Conservation (phyloP, 352 stramenopile species). For the Phytophthora brassicae region DNA sequence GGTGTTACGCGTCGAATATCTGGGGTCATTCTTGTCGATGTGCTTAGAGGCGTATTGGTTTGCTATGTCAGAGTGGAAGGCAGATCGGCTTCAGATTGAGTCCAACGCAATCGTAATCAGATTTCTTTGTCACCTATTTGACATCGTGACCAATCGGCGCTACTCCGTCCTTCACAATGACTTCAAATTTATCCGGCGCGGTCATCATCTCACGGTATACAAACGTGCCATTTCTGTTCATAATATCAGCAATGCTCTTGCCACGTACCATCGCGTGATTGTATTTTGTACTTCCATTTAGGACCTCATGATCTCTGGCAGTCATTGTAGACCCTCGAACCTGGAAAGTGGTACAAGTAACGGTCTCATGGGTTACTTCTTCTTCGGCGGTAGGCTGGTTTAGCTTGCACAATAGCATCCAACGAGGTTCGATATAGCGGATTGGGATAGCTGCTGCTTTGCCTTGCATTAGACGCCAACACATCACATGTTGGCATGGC, state of each 20-base stretch:
- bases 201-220: constrained; percentile 6
- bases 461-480: constrained; percentile 6
- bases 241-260: constrained; percentile 9
- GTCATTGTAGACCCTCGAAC: constrained; percentile 3
- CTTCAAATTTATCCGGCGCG: constrained; percentile 8
- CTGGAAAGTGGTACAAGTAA: constrained; percentile 6
- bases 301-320: neutral
- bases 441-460: neutral
- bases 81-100: too few species aligned
- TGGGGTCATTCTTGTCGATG: too few species aligned
- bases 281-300: constrained; percentile 7
- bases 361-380: neutral
- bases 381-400: constrained; percentile 8
- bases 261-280: neutral
- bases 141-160: constrained; percentile 5
- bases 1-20: too few species aligned
- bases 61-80: too few species aligned
- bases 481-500: constrained; percentile 13
- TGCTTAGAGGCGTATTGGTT: too few species aligned
- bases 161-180: constrained; percentile 8
- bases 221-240: constrained; percentile 7
- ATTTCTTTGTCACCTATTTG: too few species aligned
- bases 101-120: too few species aligned
- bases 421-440: neutral
- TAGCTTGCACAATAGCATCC: constrained; percentile 1